Evolutionary conservation across 1,284 basidiomycete species (phyloP).

Genomic region (Cutaneotrichosporon cavernicola): DNA sequence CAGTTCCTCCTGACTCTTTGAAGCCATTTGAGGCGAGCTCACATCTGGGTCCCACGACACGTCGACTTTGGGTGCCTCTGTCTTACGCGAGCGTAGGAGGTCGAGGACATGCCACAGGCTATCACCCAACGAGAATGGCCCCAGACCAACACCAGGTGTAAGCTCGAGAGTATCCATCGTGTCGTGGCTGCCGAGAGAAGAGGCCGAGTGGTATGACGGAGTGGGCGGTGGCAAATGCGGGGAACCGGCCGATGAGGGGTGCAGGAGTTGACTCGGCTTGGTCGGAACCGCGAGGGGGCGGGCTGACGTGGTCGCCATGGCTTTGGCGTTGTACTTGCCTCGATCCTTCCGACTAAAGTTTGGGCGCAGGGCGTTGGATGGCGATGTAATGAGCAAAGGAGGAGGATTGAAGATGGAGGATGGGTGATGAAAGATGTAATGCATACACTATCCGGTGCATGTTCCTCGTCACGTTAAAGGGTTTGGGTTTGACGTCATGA

Average conservation of each 20-base stretch:
- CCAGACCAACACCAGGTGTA: slow-evolving; percentile 71
- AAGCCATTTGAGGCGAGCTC: slow-evolving; percentile 26
- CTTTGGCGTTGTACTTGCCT: no score
- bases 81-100: slow-evolving; percentile 57
- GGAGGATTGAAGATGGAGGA: no score
- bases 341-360: no score
- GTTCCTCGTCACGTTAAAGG: not conserved
- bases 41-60: slow-evolving; percentile 76
- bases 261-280: slow-evolving; percentile 3
- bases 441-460: no score
- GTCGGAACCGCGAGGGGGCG: not conserved
- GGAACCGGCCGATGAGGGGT: not conserved
- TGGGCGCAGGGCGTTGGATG: no score
- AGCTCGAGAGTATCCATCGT: slow-evolving; percentile 63
- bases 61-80: slow-evolving; percentile 71
- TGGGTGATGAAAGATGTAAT: no score
- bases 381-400: not conserved
- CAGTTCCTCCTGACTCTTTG: not conserved
- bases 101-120: slow-evolving; percentile 79
- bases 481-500: not conserved
- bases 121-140: slow-evolving; percentile 73
- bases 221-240: slow-evolving; percentile 9
- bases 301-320: not conserved
- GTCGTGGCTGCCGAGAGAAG: not conserved
- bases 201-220: not conserved